These are phyloP conservation scores for Penicillium sp. DNA, from an alignment of 2,329 filamentous ascomycete species.

Conservation along the genomic window DNA sequence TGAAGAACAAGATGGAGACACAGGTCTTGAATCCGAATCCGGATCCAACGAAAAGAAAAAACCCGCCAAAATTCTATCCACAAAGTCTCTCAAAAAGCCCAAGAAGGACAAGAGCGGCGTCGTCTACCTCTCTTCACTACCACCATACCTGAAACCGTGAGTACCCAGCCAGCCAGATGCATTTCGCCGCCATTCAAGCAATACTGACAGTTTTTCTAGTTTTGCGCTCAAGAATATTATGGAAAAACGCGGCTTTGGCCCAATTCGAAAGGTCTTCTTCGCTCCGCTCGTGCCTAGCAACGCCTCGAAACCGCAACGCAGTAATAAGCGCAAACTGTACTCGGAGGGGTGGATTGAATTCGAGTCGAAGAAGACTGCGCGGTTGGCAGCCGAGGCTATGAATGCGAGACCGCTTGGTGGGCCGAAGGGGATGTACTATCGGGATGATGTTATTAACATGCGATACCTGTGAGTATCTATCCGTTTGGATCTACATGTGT, in stretches of 20 bases:
- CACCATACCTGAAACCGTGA: conserved; percentile 52
- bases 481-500: background rate
- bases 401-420: conserved; percentile 49
- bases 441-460: conserved; percentile 52
- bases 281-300: conserved; percentile 38
- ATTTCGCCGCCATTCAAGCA: background rate
- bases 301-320: conserved; percentile 26
- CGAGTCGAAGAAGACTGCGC: conserved; percentile 47
- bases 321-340: conserved; percentile 48
- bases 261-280: conserved; percentile 49
- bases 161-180: conserved; percentile 8
- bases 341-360: conserved; percentile 53
- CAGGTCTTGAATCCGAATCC: conserved; percentile 15
- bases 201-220: background rate
- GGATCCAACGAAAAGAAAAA: conserved; percentile 7
- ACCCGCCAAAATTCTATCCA: conserved; percentile 6
- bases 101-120: conserved; percentile 45
- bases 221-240: conserved; percentile 44
- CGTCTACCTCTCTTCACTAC: conserved; percentile 49
- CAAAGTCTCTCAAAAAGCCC: conserved; percentile 15
- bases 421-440: conserved; percentile 49
- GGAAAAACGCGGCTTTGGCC: conserved; percentile 43
- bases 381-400: conserved; percentile 48
- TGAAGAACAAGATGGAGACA: conserved; percentile 15
- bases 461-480: conserved; percentile 39